These are phyloP conservation scores for Sugiyamaella qingdaonensis DNA, from an alignment of 805 yeast genomes.

Conservation along the genomic window DNA sequence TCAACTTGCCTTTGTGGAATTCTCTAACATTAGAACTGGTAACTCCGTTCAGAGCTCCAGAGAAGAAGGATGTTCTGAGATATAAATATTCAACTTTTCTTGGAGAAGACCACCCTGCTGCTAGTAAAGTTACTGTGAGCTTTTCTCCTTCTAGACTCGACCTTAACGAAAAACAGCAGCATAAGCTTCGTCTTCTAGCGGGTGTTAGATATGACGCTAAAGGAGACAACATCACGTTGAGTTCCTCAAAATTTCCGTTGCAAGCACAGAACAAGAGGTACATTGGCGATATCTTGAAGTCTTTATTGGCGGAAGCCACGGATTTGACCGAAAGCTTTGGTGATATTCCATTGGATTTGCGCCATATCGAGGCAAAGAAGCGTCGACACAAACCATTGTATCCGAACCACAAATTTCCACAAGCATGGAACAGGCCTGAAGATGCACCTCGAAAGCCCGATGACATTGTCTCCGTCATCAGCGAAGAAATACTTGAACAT, in stretches of 20 bases:
- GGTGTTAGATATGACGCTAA: constrained; percentile 69
- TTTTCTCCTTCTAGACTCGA: constrained; percentile 43
- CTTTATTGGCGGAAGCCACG: constrained; percentile 60
- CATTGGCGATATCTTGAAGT: constrained; percentile 59
- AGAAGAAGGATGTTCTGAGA: constrained; percentile 36
- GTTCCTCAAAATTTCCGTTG: constrained; percentile 62
- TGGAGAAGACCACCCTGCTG: constrained; percentile 69
- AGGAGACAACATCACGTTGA: constrained; percentile 57
- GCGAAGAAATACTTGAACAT: background rate
- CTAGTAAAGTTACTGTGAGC: constrained; percentile 60
- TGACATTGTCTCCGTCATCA: constrained; percentile 18
- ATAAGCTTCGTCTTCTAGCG: constrained; percentile 73
- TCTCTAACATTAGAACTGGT: constrained; percentile 34
- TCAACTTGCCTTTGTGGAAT: background rate
- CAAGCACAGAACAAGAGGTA: constrained; percentile 83
- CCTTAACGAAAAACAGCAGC: constrained; percentile 50
- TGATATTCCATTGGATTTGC: constrained; percentile 77
- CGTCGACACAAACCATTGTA: constrained; percentile 40
- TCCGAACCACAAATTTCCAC: constrained; percentile 56
- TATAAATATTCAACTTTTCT: constrained; percentile 70
- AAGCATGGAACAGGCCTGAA: constrained; percentile 71
- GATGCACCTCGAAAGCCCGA: constrained; percentile 54
- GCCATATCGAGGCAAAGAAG: constrained; percentile 53
- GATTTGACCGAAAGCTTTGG: constrained; percentile 57
- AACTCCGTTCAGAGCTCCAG: constrained; percentile 55